These are phyloP conservation scores for Ballota nigra DNA, from an alignment of 257 asterid genomes.

Conservation along the genomic window DNA sequence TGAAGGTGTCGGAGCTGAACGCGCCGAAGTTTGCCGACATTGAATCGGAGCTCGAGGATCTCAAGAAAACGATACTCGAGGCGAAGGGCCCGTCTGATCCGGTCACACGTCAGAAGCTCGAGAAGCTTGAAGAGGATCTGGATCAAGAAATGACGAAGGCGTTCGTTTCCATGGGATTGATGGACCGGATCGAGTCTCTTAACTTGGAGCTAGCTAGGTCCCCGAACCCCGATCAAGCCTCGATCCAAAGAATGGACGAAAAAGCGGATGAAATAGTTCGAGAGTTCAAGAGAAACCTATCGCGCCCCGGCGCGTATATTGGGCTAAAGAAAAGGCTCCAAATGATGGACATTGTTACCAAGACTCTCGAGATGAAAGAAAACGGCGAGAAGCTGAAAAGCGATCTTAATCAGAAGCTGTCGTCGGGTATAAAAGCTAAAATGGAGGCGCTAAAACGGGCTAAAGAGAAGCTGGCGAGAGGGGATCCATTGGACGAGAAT, in stretches of 20 bases:
- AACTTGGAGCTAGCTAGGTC: constrained; percentile 45
- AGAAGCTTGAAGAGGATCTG: constrained; percentile 44
- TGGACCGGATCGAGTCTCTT: constrained; percentile 36
- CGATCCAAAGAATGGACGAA: constrained; percentile 29
- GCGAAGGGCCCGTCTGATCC: constrained; percentile 42
- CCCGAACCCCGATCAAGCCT: constrained; percentile 34
- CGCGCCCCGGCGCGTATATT: constrained; percentile 45
- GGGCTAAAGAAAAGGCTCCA: constrained; percentile 45
- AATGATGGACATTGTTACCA: constrained; percentile 29
- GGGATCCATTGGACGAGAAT: constrained; percentile 31
- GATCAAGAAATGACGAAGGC: constrained; percentile 48
- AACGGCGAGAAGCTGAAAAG: constrained; percentile 44
- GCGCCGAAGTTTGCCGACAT: constrained; percentile 33
- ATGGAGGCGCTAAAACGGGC: constrained; percentile 34
- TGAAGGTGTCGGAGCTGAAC: constrained; percentile 45
- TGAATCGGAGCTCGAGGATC: constrained; percentile 45
- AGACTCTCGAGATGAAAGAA: constrained; percentile 37
- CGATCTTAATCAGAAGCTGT: constrained; percentile 43
- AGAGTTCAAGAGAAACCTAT: constrained; percentile 42
- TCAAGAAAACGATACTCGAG: constrained; percentile 39
- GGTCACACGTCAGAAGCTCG: constrained; percentile 28
- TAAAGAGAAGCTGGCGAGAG: constrained; percentile 29
- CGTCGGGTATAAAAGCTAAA: constrained; percentile 34
- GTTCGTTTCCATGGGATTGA: constrained; percentile 44
- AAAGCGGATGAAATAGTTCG: constrained; percentile 39